phyloP scores from a whole-genome alignment of 495 filamentous ascomycete species.

The Penicillium salamii region DNA sequence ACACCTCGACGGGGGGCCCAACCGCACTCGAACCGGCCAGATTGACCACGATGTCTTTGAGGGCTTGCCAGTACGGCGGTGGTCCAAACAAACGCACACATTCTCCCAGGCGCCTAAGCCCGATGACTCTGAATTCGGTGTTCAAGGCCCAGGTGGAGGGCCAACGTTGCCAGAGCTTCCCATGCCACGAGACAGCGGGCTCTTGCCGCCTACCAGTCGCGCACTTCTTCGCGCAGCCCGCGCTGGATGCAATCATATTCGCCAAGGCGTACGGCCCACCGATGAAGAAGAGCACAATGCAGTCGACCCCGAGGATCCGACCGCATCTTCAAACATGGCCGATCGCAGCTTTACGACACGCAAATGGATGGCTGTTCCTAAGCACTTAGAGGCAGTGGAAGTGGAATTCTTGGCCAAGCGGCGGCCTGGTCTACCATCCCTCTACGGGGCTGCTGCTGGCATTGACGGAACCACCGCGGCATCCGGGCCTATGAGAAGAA shows the following conservation, averaged over 20 bases:
- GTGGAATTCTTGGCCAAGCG: conserved; percentile 84
- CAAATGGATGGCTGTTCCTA: conserved; percentile 76
- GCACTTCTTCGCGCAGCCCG: conserved; percentile 82
- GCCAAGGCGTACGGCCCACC: conserved; percentile 35
- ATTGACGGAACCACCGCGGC: conserved; percentile 42
- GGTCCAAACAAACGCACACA: conserved; percentile 69
- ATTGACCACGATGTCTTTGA: conserved; percentile 95
- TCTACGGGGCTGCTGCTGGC: conserved; percentile 48
- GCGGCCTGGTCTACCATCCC: conserved; percentile 66
- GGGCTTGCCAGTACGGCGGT: conserved; percentile 89
- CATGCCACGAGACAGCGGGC: conserved; percentile 84
- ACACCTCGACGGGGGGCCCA: conserved; percentile 53
- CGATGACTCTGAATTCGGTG: conserved; percentile 43
- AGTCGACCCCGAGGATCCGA: conserved; percentile 42
- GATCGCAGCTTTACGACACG: conserved; percentile 65
- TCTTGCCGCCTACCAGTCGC: conserved; percentile 74
- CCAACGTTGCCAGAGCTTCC: conserved; percentile 52
- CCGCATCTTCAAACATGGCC: conserved; percentile 22
- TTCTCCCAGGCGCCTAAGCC: conserved; percentile 63
- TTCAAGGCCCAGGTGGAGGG: conserved; percentile 57
- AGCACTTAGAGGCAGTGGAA: conserved; percentile 70
- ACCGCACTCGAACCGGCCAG: conserved; percentile 70
- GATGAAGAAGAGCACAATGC: conserved; percentile 52
- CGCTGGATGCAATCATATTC: conserved; percentile 64
- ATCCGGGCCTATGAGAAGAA: conserved; percentile 59